phyloP scores from a whole-genome alignment of 1,284 basidiomycete genomes.

The Ceratobasidium sp. region DNA sequence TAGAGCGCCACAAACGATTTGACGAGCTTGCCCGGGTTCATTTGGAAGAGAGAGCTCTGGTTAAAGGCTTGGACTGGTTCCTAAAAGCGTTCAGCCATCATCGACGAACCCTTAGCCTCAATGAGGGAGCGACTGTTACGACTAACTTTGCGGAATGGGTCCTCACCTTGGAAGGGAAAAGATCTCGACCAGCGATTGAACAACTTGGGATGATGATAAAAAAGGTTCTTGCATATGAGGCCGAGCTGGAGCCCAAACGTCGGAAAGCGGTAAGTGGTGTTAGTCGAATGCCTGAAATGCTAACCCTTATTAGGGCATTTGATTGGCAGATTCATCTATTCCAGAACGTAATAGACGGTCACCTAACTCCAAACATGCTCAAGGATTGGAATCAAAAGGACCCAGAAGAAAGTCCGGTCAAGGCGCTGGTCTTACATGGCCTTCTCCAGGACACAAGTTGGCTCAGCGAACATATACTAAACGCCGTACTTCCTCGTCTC shows the following conservation, averaged over 20 bases:
- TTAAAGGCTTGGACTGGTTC: not conserved
- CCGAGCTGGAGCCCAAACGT: not conserved
- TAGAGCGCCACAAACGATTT: not conserved
- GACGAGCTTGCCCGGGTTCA: constrained; percentile 7
- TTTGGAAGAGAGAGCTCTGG: not conserved
- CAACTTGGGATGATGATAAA: not conserved
- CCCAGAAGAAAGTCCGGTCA: not conserved
- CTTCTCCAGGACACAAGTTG: not conserved
- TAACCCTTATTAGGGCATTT: not conserved
- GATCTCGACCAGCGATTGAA: not conserved
- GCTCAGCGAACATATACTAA: not conserved
- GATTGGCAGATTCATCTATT: not conserved
- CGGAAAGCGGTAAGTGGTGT: not conserved
- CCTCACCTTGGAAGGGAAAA: not conserved
- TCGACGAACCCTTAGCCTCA: not conserved
- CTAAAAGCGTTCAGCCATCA: not conserved
- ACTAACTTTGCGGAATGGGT: not conserved
- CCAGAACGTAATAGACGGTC: not conserved
- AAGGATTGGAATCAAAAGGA: not conserved
- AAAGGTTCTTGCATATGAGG: not conserved
- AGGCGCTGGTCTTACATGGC: not conserved
- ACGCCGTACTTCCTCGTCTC: not conserved
- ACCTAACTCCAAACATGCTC: not conserved
- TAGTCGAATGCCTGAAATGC: too few relatives aligned
- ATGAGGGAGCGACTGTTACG: not conserved